Conservation (phyloP, 305 asterid genomes). For the Fraxinus sp. region DNA sequence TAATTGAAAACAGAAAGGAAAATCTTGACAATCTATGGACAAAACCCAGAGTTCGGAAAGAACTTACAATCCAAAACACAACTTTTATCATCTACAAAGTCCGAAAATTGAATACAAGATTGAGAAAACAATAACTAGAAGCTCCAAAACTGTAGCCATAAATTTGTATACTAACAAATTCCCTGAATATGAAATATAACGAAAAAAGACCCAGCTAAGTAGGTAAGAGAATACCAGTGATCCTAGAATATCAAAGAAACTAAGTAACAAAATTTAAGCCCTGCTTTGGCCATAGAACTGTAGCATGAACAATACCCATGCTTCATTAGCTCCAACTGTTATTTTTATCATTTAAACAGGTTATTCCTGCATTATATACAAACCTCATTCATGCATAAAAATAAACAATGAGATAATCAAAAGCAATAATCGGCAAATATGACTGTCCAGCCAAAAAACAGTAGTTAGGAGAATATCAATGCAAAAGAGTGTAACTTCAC, state of each 20-base stretch:
- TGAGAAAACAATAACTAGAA: background rate
- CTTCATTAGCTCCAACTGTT: background rate
- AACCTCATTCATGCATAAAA: background rate
- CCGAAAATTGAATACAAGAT: background rate
- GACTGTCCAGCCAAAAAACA: constrained; percentile 11
- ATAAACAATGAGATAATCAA: constrained; percentile 8
- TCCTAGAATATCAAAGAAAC: background rate
- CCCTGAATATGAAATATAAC: background rate
- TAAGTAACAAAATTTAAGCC: background rate
- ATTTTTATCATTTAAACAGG: background rate
- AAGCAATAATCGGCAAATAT: background rate
- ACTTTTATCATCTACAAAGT: background rate
- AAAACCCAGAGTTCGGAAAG: background rate
- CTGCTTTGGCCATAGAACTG: background rate
- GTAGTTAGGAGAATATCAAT: constrained; percentile 10
- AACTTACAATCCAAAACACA: background rate
- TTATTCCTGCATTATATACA: background rate
- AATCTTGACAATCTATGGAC: background rate
- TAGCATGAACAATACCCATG: background rate
- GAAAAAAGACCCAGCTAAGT: background rate
- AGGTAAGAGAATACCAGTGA: background rate
- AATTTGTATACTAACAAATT: background rate
- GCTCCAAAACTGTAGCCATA: background rate
- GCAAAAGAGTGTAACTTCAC: constrained; percentile 10
- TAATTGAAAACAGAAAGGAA: background rate